Conservation (phyloP, 2,329 filamentous ascomycete genomes). For the Aspergillus ruber region DNA sequence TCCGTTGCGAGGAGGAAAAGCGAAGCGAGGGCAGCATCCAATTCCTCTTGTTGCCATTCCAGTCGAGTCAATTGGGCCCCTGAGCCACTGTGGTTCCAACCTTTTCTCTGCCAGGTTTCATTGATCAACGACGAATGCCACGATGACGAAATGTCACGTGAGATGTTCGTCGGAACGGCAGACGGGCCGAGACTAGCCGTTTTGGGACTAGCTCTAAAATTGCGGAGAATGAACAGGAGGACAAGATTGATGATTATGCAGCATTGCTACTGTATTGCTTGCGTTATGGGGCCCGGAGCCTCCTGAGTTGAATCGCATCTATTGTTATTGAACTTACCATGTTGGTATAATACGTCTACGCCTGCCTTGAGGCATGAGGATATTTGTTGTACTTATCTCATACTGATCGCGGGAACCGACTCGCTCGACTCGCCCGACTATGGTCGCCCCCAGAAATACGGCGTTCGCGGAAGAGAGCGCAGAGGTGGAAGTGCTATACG, state of each 20-base stretch:
- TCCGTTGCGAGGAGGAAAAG: conserved; percentile 11
- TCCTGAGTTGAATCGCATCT: conserved; percentile 3
- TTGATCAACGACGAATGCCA: conserved; percentile 1
- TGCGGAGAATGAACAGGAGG: conserved; percentile 6
- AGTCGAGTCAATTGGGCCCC: neutral
- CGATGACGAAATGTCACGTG: conserved; percentile 27
- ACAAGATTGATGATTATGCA: neutral
- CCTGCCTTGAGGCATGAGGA: neutral
- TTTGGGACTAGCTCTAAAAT: conserved; percentile 15
- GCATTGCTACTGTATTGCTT: conserved; percentile 4
- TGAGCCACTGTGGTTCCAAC: neutral
- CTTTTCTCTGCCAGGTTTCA: neutral
- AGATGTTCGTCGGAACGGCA: conserved; percentile 4
- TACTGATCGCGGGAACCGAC: conserved; percentile 10
- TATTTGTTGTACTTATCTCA: neutral
- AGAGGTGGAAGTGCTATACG: conserved; percentile 60
- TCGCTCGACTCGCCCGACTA: conserved; percentile 19
- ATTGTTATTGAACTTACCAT: neutral
- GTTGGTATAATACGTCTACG: neutral
- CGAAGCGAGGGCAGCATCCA: conserved; percentile 15
- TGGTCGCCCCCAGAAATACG: conserved; percentile 52
- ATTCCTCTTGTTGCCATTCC: neutral
- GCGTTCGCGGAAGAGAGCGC: conserved; percentile 61
- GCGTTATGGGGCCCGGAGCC: conserved; percentile 18
- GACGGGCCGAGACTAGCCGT: conserved; percentile 12